A percentile compares a stretch with the other conserved stretches of the same genome.
Conservation (phyloP, 2,329 filamentous ascomycete genomes). For the Geosmithia putterillii region DNA sequence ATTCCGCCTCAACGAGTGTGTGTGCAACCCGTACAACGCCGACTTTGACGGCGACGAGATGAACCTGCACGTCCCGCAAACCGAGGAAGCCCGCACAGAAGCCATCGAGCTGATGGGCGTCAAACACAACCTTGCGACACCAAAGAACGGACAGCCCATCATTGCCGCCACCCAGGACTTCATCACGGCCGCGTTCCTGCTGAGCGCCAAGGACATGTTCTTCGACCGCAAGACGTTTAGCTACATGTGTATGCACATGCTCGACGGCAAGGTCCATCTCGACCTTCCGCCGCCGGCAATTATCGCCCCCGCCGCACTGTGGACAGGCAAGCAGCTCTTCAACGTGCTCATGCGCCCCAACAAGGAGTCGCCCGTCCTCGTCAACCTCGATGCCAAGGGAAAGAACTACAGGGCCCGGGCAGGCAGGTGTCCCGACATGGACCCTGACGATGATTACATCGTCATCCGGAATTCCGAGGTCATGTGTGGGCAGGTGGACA, state of each 20-base stretch:
- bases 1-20: constrained; percentile 94
- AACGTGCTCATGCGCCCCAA: constrained; percentile 86
- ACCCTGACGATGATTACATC: constrained; percentile 79
- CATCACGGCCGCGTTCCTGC: constrained; percentile 84
- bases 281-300: constrained; percentile 82
- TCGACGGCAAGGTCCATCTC: constrained; percentile 63
- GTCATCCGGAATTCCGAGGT: constrained; percentile 93
- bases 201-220: constrained; percentile 88
- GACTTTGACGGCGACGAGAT: constrained; percentile 99
- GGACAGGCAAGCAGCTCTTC: constrained; percentile 97
- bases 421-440: constrained; percentile 54
- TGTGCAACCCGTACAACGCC: constrained; percentile 95
- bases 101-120: constrained; percentile 96
- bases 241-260: constrained; percentile 89
- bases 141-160: constrained; percentile 95
- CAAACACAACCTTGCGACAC: constrained; percentile 89
- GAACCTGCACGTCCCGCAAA: constrained; percentile 97
- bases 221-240: constrained; percentile 81
- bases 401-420: constrained; percentile 60
- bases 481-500: constrained; percentile 97
- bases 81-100: constrained; percentile 89
- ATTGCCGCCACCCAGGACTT: constrained; percentile 99
- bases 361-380: constrained; percentile 63
- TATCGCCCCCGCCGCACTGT: constrained; percentile 72
- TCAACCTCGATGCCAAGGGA: constrained; percentile 91